These are phyloP conservation scores for Penicillium verrucosum DNA, from an alignment of 2,329 filamentous ascomycete genomes.

Conservation along the genomic window DNA sequence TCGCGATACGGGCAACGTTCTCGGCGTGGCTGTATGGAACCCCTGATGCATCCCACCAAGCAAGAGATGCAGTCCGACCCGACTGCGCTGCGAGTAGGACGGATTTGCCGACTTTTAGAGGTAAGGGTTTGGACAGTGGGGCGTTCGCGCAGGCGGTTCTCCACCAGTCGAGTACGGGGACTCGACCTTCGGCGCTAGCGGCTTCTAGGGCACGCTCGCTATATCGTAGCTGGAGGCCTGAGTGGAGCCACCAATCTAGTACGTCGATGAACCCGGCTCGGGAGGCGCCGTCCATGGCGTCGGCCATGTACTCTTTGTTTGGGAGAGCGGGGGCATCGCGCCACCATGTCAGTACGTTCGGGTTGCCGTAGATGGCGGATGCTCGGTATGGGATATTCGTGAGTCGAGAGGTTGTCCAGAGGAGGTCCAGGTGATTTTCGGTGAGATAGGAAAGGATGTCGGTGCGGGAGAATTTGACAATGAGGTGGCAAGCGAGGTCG, in stretches of 20 bases:
- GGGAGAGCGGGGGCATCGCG: constrained; percentile 75
- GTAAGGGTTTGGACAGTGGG: constrained; percentile 50
- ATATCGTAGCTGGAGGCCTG: constrained; percentile 75
- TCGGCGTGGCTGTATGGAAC: constrained; percentile 79
- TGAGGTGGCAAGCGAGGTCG: constrained; percentile 76
- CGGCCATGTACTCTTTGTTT: constrained; percentile 79
- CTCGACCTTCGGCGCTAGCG: constrained; percentile 76
- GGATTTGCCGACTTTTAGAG: constrained; percentile 77
- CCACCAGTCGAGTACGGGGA: constrained; percentile 94
- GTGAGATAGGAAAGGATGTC: constrained; percentile 73
- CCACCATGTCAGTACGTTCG: constrained; percentile 89
- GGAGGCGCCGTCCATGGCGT: constrained; percentile 84
- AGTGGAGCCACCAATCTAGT: constrained; percentile 87
- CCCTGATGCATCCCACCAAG: constrained; percentile 83
- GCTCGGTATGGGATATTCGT: constrained; percentile 84
- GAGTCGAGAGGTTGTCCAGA: constrained; percentile 78
- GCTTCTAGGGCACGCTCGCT: constrained; percentile 85
- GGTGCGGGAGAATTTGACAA: constrained; percentile 85
- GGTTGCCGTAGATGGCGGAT: constrained; percentile 78
- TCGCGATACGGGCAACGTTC: constrained; percentile 77
- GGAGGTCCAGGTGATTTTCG: constrained; percentile 66
- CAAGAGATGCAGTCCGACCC: constrained; percentile 71
- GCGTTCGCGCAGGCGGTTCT: constrained; percentile 64
- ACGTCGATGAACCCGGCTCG: constrained; percentile 80
- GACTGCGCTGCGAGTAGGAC: constrained; percentile 81